Base-by-base conservation (phyloP, 1,139 yeast genomes). In the Taphrina wiesneri region DNA sequence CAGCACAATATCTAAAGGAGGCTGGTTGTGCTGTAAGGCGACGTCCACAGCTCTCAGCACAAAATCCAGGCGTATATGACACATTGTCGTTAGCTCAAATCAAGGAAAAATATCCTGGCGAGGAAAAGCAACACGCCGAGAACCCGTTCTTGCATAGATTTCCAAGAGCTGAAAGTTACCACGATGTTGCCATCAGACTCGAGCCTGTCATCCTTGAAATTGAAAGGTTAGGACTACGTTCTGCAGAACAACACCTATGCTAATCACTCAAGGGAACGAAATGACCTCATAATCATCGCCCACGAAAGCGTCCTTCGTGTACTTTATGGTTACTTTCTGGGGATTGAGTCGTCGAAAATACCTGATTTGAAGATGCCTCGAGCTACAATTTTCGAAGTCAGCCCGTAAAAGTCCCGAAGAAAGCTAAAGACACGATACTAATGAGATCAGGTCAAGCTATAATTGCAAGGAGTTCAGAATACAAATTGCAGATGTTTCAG, bases 111-210 rank as follows among this genome's bases (percentile, higher is more conserved):
- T 90, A 79, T 73, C 96, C 96, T 0, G 82, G 79, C 1, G 97
- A 91, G 71, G 88, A 82, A 73, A 81, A 80, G 67, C 86, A 83
- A 72, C 89, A 85, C 73, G 69, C 78, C 66, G 79, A 80, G 69
- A 97, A 92, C 75, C 97, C 97, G 1, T 95, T 93, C 74, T 97
- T 93, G 75, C 93, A 88, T 75, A 81, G 99, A 68, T 93, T 85
- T 75, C 90, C 97, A 6, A 82, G 98, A 66, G 90, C 96, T 0
- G 99, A 93, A 77, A 89, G 96, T 66, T 93, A 91, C 75, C 99
- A 93, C 76, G 99, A 93, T 76, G 81, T 95, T 67, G 98, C 99
- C 0, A 88, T 93, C 53, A 86, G 96, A 71, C 85, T 95, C 77
- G 99, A 95, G 76, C 97, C 99, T 0, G 80, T 93, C 69, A 85